Evolutionary conservation across 1,284 basidiomycete genomes (phyloP), one percentile per base, ranked within the genome.

Genomic region (Naganishia albida): DNA sequence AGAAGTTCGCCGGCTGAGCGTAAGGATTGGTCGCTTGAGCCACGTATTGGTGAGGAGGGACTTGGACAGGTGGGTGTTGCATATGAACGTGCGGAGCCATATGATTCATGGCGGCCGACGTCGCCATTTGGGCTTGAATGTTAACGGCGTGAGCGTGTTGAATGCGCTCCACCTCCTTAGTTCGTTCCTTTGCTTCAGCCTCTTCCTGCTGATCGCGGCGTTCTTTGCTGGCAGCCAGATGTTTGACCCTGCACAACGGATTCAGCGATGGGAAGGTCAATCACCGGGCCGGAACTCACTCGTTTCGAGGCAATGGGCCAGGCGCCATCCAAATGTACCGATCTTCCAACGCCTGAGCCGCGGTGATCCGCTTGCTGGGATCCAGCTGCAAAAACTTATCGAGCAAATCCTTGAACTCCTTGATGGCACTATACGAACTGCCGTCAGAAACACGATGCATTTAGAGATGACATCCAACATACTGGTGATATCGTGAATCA

Each of bases 251-350:
- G 26, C 20, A 34, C 7, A 38, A n/a, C 25, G 39, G n/a, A 51
- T 7, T 49, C 44, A 62, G 39, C 44, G n/a, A 54, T 28, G n/a
- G 8, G 13, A 55, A 39, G 34, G 13, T 42, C 16, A 20, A 38
- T 18, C 7, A 20, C 34, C 15, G 10, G 38, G 13, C n/a, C 26
- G 44, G 12, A 56, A 81, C 86, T 70, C 70, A 91, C 91, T 85
- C 85, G 75, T 87, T 88, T 0, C 89, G 87, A 78, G 89, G 88
- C n/a, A 89, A 90, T 16, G 91, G 88, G 34, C 90, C 72, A 0
- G 91, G 91, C 69, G 90, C 87, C 0, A 86, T 88, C 89, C 90
- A 94, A 78, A 74, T 83, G 80, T 80, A 83, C 0, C 81, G 77
- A 70, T 83, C 81, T 56, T 82, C 77, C 43, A 83, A 74, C 0